A percentile compares a stretch with the other conserved stretches of the same genome.
Evolutionary conservation across 768 basidiomycete genomes (phyloP).

Genomic region (Rubroboletus satanas): DNA sequence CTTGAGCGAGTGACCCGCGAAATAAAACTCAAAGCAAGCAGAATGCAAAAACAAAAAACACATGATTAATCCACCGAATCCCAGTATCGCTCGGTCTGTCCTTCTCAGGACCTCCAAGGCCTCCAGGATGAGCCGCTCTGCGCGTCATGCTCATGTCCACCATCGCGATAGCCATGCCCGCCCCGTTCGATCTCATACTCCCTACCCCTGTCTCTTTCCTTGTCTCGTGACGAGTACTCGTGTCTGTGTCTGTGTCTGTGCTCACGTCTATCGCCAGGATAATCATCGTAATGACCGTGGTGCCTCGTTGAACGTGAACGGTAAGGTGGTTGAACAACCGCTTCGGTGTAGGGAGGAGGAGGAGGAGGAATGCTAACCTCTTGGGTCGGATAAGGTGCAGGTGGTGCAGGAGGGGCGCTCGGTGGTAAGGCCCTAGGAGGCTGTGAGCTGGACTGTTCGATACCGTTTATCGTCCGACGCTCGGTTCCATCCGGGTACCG

Average conservation of each 20-base stretch:
- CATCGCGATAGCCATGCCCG: constrained; percentile 3
- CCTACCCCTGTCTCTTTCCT: constrained; percentile 5
- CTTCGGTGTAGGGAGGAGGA: constrained; percentile 24
- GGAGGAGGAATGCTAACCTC: constrained; percentile 7
- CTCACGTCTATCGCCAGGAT: constrained; percentile 9
- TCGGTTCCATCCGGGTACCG: constrained; percentile 65
- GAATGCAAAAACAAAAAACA: not conserved
- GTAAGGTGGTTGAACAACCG: constrained; percentile 4
- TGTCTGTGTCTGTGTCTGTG: constrained; percentile 16
- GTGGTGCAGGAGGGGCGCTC: constrained; percentile 1
- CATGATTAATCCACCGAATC: not conserved
- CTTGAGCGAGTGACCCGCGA: not conserved
- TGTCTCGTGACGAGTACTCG: constrained; percentile 4
- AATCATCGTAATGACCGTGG: constrained; percentile 8
- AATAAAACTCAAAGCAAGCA: not conserved
- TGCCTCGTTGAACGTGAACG: constrained; percentile 20
- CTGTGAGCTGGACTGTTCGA: constrained; percentile 37
- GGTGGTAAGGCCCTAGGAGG: constrained; percentile 12
- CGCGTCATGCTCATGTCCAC: constrained; percentile 1
- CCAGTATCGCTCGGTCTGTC: not conserved
- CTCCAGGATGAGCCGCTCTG: constrained; percentile 10
- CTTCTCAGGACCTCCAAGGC: constrained; percentile 12
- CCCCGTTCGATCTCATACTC: not conserved
- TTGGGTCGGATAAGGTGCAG: not conserved
- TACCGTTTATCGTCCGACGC: constrained; percentile 63